Percentiles rank a stretch among this genome's conserved stretches.
phyloP scores from a whole-genome alignment of 1,284 basidiomycete genomes.

The Quambalaria eucalypti region DNA sequence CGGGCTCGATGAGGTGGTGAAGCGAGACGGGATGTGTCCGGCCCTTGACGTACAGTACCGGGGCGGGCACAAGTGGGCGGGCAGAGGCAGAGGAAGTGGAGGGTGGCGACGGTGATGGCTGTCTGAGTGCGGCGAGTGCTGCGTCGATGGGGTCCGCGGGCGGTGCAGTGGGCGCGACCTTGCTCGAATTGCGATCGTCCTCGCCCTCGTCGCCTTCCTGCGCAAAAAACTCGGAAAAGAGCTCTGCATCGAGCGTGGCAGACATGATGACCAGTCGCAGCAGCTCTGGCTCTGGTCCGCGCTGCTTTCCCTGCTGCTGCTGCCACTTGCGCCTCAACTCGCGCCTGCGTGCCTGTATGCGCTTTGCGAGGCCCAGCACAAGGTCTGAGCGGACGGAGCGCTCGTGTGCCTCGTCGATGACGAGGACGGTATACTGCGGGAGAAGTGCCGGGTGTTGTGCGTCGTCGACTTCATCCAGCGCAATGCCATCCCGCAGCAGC shows the following conservation, averaged over 20 bases:
- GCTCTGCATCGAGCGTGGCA: constrained; percentile 88
- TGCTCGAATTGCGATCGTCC: too few relatives aligned
- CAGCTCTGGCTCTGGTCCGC: constrained; percentile 37
- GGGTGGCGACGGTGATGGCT: too few relatives aligned
- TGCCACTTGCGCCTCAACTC: constrained; percentile 52
- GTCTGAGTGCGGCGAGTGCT: neutral
- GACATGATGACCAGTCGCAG: constrained; percentile 94
- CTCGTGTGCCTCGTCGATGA: constrained; percentile 97
- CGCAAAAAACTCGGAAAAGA: constrained; percentile 80
- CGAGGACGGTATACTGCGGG: constrained; percentile 69
- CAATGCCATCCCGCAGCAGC: neutral
- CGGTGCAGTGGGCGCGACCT: neutral
- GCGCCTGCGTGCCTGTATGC: constrained; percentile 46
- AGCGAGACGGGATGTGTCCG: constrained; percentile 74
- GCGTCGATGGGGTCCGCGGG: neutral
- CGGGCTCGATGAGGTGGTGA: constrained; percentile 59
- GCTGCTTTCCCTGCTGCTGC: constrained; percentile 32
- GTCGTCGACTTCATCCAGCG: neutral
- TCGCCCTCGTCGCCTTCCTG: constrained; percentile 52
- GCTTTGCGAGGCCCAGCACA: constrained; percentile 78
- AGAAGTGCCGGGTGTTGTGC: constrained; percentile 54
- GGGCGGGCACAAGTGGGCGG: constrained; percentile 43
- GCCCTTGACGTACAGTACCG: constrained; percentile 81
- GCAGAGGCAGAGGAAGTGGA: too few relatives aligned
- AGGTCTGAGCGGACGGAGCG: constrained; percentile 88